Evolutionary conservation across 257 asterid species (phyloP), one percentile per base, ranked within the genome.

Genomic region (Capsicum baccatum): DNA sequence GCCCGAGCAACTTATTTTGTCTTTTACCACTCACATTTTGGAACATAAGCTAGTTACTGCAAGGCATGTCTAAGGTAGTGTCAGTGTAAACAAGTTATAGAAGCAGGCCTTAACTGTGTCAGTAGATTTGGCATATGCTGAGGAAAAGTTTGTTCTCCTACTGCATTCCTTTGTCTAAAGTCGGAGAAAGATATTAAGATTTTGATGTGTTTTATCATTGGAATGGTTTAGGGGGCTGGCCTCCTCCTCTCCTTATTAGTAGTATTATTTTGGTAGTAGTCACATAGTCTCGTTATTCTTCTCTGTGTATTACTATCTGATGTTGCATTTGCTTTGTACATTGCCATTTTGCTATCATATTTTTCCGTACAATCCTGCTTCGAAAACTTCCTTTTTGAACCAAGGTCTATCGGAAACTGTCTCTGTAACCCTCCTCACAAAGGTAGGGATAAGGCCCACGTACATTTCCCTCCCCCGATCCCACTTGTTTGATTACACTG

Each of bases 161-260:
- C 26, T 76, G 82, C 15, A 78, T 54, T 78, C 15, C 64, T 78
- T 54, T 78, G 64, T 47, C 82, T 33, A 54, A 33, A 54, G 50
- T 78, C 33, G 8, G 55, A 68, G 76, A 9, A 42, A 42, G 79
- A 69, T 69, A 39, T 68, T 68, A 69, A 39, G 63, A 76, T 63
- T 52, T 13, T 14, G 64, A 55, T 33, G 50, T 78, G 26, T 16
- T 78, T 54, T 54, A 33, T 54, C 21, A 16, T 21, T 14, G 47
- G 44, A 74, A 74, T 13, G 81, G 2, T n/a, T 19, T 71, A 71
- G 80, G 9, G 42, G 44, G 44, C n/a, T 64, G 12, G 71, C 44
- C 17, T 26, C 44, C 9, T 26, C 70, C 13, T 64, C 71, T 55
- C 56, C 59, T 64, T 64, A 64, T 33, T 21, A 19, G 66, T n/a